Base-by-base conservation (phyloP, 2,329 filamentous ascomycete genomes). In the Pezicula neosporulosa region DNA sequence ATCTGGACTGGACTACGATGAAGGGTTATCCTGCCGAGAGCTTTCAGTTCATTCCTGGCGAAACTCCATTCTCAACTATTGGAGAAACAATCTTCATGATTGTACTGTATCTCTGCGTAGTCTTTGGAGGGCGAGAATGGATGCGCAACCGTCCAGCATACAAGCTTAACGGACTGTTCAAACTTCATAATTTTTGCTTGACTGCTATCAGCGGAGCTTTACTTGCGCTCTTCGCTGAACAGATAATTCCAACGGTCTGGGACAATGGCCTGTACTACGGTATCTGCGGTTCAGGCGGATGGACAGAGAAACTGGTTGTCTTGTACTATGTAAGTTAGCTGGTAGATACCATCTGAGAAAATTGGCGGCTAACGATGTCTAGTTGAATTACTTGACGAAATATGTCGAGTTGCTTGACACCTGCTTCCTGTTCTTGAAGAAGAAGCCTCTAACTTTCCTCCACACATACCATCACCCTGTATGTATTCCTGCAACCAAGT, bases 261-360 rank as follows among this genome's bases (percentile, higher is more conserved):
- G 83, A 87, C 60, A 75, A 87, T 60, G 93, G 93, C 49, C 74
- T 96, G 62, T 97, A 96, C 77, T 86, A 87, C 66, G 79, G 89
- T 61, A 95, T 97, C 65, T 97, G 92, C 74, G 71, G 87, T 61
- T 73, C 85, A 2, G 91, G 92, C 63, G 92, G 92, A 60, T 97
- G 92, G 91, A 96, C 93, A n/a, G 86, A 93, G 71, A 89, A 87
- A 62, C 75, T 97, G 62, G 90, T 97, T 57, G 85, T 94, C 59
- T 78, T 97, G 58, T 97, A 97, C 82, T 97, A 97, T 72, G 92
- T 97, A 75, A 69, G 90, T 80, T 15, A 9, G 24, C 33, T 21
- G 15, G 35, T 43, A 19, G 3, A 36, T n/a, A 16, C n/a, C 7
- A 15, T 19, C 5, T 44, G n/a, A 19, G 37, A 37, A 24, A 24